Evolutionary conservation across 2,329 filamentous ascomycete species (phyloP), one percentile per base, ranked within the genome.

Genomic region (Colletotrichum sp.): DNA sequence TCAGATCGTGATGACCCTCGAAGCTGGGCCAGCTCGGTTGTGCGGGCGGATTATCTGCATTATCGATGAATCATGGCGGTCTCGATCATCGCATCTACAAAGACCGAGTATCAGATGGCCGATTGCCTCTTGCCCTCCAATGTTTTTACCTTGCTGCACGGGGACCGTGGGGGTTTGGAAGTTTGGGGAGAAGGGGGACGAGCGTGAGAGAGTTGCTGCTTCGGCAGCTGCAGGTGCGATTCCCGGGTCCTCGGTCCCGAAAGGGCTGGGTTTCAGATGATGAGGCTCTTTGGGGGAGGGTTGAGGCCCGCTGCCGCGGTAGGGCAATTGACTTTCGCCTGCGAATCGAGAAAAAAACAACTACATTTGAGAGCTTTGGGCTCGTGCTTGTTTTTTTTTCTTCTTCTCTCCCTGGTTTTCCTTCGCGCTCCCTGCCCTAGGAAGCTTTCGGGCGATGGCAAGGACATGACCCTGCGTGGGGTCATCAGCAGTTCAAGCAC

Each of bases 261-360:
- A 15, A 56, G 62, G 43, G 8, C 16, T 48, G 68, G 38, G 69
- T 62, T 72, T 75, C 69, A 67, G 34, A 62, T 55, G 34, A 62
- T 55, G 69, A 72, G 62, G 61, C 55, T 75, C 55, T 43, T 60
- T 60, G 10, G 43, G 43, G 43, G 6, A 21, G 43, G 26, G 16
- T 62, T 18, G 26, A 21, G 43, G 43, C 12, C 43, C n/a, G 43
- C n/a, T 21, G 43, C 43, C 43, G 43, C 43, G 43, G 43, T 52
- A 52, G 43, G 5, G 66, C 43, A 73, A 73, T 73, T 75, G 73
- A 75, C 64, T 75, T 73, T 75, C 18, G 32, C n/a, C 16, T 60
- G 48, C 48, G 10, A 68, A n/a, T 24, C 28, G 36, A 68, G 36
- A 16, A 34, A 36, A 60, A 61, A 61, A 18, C 10, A 60, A 34